Conservation (phyloP, 805 yeast genomes). For the Ogataea glucozyma region DNA sequence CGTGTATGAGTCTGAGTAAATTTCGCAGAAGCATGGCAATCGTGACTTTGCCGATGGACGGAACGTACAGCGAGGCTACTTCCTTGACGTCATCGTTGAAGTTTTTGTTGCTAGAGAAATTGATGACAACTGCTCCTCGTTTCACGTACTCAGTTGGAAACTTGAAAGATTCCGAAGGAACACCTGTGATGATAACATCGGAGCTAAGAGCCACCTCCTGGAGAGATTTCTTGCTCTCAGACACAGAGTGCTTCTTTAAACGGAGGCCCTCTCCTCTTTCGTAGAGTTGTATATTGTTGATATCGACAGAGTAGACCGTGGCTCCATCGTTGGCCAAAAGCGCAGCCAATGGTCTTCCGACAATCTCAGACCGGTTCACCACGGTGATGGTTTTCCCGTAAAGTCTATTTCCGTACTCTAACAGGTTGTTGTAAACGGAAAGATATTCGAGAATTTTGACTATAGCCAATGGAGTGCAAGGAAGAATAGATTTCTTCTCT, state of each 20-base stretch:
- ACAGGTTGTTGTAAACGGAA: conserved; percentile 78
- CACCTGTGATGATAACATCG: conserved; percentile 95
- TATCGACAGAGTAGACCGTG: conserved; percentile 86
- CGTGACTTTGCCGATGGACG: conserved; percentile 95
- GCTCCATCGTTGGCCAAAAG: conserved; percentile 97
- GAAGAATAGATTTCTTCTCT: conserved; percentile 79
- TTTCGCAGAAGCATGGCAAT: conserved; percentile 92
- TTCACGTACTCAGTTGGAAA: conserved; percentile 79
- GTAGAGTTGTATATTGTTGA: conserved; percentile 83
- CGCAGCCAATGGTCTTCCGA: conserved; percentile 96
- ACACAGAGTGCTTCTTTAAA: conserved; percentile 79
- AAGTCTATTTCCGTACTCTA: conserved; percentile 87
- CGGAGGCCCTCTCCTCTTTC: conserved; percentile 92
- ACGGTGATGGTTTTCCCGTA: conserved; percentile 91
- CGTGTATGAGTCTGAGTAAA: conserved; percentile 75
- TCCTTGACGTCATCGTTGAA: conserved; percentile 80
- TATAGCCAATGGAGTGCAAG: conserved; percentile 94
- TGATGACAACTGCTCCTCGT: conserved; percentile 88
- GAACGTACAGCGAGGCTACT: conserved; percentile 89
- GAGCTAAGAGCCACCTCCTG: conserved; percentile 70
- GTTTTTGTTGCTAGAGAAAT: conserved; percentile 87
- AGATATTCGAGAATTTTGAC: conserved; percentile 90
- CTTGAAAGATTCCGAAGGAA: conserved; percentile 80
- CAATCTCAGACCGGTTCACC: conserved; percentile 93
- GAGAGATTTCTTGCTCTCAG: conserved; percentile 52